These are phyloP conservation scores for Thraustotheca clavata DNA, from an alignment of 352 stramenopile species.

Conservation along the genomic window DNA sequence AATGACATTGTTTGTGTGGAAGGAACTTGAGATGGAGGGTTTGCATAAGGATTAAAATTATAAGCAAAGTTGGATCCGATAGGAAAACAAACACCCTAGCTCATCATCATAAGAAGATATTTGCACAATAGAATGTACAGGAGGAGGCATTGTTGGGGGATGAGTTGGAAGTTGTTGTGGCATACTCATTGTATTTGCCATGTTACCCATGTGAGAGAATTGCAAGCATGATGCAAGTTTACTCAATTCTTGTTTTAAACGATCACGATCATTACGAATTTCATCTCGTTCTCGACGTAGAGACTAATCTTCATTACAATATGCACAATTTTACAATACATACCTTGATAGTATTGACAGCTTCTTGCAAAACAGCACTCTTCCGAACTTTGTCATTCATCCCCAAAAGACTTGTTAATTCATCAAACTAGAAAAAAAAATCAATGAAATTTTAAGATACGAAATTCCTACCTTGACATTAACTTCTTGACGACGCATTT, in stretches of 20 bases:
- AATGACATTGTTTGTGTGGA: neutral
- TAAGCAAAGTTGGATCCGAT: constrained; percentile 1
- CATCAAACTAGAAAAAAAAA: constrained; percentile 42
- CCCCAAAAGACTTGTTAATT: constrained; percentile 54
- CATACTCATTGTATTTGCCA: constrained; percentile 36
- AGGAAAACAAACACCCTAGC: constrained; percentile 10
- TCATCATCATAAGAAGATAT: neutral
- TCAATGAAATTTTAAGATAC: constrained; percentile 1
- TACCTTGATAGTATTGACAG: constrained; percentile 52
- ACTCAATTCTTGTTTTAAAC: constrained; percentile 55
- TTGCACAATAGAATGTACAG: neutral
- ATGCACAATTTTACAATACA: neutral
- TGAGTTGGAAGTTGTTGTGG: constrained; percentile 23
- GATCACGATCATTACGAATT: constrained; percentile 44
- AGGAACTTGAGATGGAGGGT: neutral
- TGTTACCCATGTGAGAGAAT: constrained; percentile 47
- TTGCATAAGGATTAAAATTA: constrained; percentile 9
- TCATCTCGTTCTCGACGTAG: constrained; percentile 57
- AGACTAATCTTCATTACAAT: constrained; percentile 20
- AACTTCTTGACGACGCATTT: constrained; percentile 69
- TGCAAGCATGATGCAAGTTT: constrained; percentile 57
- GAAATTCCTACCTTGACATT: constrained; percentile 50
- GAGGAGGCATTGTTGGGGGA: neutral
- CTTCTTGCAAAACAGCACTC: constrained; percentile 62
- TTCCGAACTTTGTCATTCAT: constrained; percentile 68